phyloP scores from a whole-genome alignment of 345 rosid genomes.

The Hevea brasiliensis region DNA sequence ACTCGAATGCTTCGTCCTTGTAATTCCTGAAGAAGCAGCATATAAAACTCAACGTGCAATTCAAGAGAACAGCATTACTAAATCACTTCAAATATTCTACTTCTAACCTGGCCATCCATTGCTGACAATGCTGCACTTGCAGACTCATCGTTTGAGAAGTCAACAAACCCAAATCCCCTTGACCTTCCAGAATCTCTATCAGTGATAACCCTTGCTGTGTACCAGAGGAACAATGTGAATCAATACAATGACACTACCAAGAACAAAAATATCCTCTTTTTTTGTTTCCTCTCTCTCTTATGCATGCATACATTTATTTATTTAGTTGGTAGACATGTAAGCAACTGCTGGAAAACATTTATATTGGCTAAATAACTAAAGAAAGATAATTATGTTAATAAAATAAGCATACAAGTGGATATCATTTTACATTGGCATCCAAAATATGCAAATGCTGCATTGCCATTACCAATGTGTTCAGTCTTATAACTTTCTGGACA shows the following conservation, averaged over 20 bases:
- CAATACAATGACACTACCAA: neutral
- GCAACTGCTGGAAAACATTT: neutral
- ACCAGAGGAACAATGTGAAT: constrained; percentile 5
- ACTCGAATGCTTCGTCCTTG: constrained; percentile 63
- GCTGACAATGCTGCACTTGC: constrained; percentile 57
- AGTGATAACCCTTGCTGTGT: constrained; percentile 49
- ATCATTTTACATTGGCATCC: neutral
- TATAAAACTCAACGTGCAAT: neutral
- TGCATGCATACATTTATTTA: no score
- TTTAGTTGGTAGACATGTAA: neutral
- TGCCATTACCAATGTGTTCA: neutral
- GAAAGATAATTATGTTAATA: neutral
- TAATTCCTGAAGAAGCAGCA: constrained; percentile 43
- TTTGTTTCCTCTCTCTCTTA: neutral
- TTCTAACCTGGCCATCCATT: constrained; percentile 76
- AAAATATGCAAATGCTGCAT: neutral
- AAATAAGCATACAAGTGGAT: neutral
- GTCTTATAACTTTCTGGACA: no score
- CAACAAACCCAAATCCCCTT: constrained; percentile 75
- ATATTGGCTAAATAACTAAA: neutral
- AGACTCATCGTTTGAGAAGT: constrained; percentile 33
- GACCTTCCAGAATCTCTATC: constrained; percentile 79
- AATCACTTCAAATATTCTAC: neutral
- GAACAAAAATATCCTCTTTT: no score
- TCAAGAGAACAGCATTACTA: neutral